phyloP scores from a whole-genome alignment of 768 basidiomycete species.

The Rhodotorula kratochvilovae region DNA sequence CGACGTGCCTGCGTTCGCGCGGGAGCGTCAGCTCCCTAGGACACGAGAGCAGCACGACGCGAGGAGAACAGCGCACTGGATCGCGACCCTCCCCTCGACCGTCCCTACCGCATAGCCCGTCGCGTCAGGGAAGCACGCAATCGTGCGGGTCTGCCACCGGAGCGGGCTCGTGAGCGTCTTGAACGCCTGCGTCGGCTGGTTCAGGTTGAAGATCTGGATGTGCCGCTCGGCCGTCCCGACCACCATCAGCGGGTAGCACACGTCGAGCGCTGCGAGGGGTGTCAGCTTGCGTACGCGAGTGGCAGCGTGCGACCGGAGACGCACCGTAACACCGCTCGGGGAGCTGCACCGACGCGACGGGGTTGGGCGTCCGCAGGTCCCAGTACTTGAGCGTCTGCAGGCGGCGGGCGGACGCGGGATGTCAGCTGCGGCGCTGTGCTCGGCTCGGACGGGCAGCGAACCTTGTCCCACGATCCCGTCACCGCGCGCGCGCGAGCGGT shows the following conservation, averaged over 20 bases:
- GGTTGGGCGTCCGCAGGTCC: conserved; percentile 73
- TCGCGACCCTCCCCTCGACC: conserved; percentile 72
- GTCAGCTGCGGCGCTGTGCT: too few relatives aligned
- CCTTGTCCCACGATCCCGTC: conserved; percentile 98
- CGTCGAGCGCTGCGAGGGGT: conserved; percentile 32
- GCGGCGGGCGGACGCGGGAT: too few relatives aligned
- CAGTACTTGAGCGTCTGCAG: conserved; percentile 64
- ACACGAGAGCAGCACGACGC: neutral
- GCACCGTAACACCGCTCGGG: conserved; percentile 86
- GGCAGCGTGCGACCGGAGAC: conserved; percentile 3
- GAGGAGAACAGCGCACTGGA: conserved; percentile 64
- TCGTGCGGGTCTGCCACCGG: conserved; percentile 85
- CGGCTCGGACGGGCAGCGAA: neutral
- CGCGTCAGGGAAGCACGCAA: conserved; percentile 49
- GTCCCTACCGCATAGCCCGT: conserved; percentile 51
- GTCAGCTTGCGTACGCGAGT: neutral
- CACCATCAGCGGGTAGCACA: conserved; percentile 51
- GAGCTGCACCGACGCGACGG: conserved; percentile 72
- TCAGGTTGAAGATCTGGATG: conserved; percentile 81
- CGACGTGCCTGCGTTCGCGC: conserved; percentile 25
- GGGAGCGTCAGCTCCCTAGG: neutral
- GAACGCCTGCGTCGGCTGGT: conserved; percentile 61
- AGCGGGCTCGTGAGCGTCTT: conserved; percentile 62
- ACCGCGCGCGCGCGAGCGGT: conserved; percentile 51
- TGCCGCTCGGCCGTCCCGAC: conserved; percentile 90